These are phyloP conservation scores for Paraphoma chrysanthemicola DNA, from an alignment of 2,329 filamentous ascomycete genomes.

Conservation along the genomic window DNA sequence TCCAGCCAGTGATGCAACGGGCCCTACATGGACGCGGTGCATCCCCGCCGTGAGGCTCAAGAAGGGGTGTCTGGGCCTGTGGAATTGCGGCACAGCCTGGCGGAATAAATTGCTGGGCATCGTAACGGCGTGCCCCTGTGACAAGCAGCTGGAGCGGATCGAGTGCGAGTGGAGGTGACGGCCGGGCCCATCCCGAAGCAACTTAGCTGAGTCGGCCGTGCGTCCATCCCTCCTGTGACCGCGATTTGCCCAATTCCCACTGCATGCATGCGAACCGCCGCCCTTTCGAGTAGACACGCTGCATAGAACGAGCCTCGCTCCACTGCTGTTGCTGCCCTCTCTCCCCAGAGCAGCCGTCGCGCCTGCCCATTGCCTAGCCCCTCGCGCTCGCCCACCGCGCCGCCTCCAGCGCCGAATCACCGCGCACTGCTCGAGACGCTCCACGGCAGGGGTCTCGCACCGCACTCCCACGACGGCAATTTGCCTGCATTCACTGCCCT, in stretches of 20 bases:
- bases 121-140: constrained; percentile 15
- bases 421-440: constrained; percentile 21
- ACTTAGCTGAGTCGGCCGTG: constrained; percentile 15
- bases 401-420: constrained; percentile 16
- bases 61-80: neutral
- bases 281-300: neutral
- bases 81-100: constrained; percentile 1
- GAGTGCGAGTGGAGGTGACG: constrained; percentile 8
- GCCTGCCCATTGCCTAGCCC: neutral
- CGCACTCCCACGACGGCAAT: constrained; percentile 16
- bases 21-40: neutral
- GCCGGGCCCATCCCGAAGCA: constrained; percentile 16
- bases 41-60: neutral
- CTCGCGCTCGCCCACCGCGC: neutral
- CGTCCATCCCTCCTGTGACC: constrained; percentile 22
- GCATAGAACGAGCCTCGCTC: neutral
- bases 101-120: constrained; percentile 10
- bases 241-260: constrained; percentile 10
- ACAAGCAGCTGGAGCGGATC: neutral
- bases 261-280: constrained; percentile 10
- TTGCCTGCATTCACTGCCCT: constrained; percentile 1
- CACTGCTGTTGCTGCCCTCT: neutral
- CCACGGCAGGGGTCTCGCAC: constrained; percentile 28
- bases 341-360: neutral
- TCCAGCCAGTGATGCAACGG: neutral